phyloP scores from a whole-genome alignment of 768 basidiomycete genomes.

The Russula sp. region DNA sequence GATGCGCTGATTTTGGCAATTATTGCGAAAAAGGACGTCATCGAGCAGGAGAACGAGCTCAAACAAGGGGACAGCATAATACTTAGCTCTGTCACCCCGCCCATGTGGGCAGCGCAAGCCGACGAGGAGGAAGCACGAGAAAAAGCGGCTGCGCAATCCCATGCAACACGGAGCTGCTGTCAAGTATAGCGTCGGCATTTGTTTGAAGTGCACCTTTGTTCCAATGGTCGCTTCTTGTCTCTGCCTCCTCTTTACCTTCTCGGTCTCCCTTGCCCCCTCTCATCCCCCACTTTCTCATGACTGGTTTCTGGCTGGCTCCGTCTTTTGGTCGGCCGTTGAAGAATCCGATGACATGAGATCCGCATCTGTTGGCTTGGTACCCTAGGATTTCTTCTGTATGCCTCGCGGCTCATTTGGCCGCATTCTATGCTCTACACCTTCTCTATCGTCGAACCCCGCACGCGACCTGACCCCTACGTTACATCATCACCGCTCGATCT shows the following conservation, averaged over 20 bases:
- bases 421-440: slow-evolving; percentile 9
- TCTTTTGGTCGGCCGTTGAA: slow-evolving; percentile 13
- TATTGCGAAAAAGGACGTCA: slow-evolving; percentile 70
- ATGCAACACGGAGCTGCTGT: slow-evolving; percentile 65
- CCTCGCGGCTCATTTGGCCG: slow-evolving; percentile 2
- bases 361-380: not conserved
- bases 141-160: slow-evolving; percentile 46
- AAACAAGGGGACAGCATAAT: slow-evolving; percentile 83
- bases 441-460: not conserved
- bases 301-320: slow-evolving; percentile 8
- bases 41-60: slow-evolving; percentile 77
- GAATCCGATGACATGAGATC: slow-evolving; percentile 11
- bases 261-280: not conserved
- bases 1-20: slow-evolving; percentile 76
- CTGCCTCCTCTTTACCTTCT: not conserved
- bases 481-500: slow-evolving; percentile 21
- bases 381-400: slow-evolving; percentile 17
- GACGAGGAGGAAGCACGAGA: slow-evolving; percentile 73
- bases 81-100: slow-evolving; percentile 58
- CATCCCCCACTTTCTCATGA: slow-evolving; percentile 7
- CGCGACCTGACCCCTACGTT: slow-evolving; percentile 9
- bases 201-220: not conserved
- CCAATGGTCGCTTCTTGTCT: not conserved
- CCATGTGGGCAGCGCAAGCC: slow-evolving; percentile 76
- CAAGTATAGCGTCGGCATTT: slow-evolving; percentile 40